Percentiles rank a stretch among this genome's conserved stretches.
Conservation (phyloP, 1,284 basidiomycete genomes). For the Puccinia horiana region DNA sequence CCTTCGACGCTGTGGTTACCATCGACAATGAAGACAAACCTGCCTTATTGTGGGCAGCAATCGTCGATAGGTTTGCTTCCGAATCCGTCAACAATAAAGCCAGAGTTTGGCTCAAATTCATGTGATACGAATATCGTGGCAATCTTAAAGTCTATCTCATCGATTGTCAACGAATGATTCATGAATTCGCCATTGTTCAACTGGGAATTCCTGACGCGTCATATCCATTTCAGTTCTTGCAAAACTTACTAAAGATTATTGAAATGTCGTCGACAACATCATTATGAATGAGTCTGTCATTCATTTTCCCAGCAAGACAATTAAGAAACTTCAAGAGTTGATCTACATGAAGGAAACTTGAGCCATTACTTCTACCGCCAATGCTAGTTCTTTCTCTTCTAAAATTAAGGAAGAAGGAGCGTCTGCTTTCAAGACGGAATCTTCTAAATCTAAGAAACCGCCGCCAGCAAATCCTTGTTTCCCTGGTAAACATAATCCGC, state of each 20-base stretch:
- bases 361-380: not conserved
- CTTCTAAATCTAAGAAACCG: not conserved
- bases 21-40: not conserved
- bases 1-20: not conserved
- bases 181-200: not conserved
- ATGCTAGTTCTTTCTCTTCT: not conserved
- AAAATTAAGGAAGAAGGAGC: not conserved
- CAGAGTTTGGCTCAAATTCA: not conserved
- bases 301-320: not conserved
- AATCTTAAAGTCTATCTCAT: not conserved
- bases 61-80: not conserved
- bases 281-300: constrained; percentile 1
- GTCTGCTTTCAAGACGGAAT: not conserved
- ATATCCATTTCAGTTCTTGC: not conserved
- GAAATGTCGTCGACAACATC: constrained; percentile 3
- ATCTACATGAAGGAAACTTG: constrained; percentile 1
- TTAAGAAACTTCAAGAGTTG: not conserved
- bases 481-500: constrained; percentile 5
- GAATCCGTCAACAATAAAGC: not conserved
- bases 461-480: not conserved
- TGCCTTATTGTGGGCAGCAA: not conserved
- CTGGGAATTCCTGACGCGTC: not conserved
- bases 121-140: not conserved
- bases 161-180: not conserved
- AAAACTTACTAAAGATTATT: not conserved